Base-by-base conservation (phyloP, 208 protist species). In the Acanthamoeba castellanii region DNA sequence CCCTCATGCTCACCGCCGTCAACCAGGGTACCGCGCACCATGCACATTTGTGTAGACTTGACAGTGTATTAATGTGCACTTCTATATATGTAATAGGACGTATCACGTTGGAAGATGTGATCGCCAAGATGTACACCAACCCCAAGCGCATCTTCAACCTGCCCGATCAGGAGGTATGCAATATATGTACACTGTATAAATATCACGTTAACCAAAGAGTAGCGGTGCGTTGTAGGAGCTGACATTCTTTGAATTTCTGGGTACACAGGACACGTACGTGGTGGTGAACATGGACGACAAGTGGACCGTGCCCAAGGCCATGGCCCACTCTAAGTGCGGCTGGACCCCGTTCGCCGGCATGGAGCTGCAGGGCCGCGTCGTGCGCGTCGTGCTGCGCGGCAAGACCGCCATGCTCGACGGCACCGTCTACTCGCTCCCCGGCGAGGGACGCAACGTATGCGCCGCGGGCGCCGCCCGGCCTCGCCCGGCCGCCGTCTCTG, bases 1-100 rank as follows among this genome's bases (percentile, higher is more conserved):
- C 98, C 66, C 96, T 99, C n/a, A 96, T 99, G 94, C 96, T 99
- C 52, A 98, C 98, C 16, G 96, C 95, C 55, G 96, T 95, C 55
- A 82, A 91, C 70, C 70, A 94, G 66, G 92, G 87, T 50, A 55
- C 30, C 50, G 85, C 14, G 42, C 64, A 32, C 42, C 81, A 9
- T 72, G 8, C 92, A 95, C 42, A 90, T 94, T 42, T 20, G 16
- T n/a, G 16, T 68, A 68, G 16, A 7, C 8, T 68, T 68, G 7
- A 2, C 22, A 1, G 1, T 7, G 5, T 68, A 7, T 68, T 9
- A 68, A 8, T 68, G 2, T 68, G 16, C 3, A 20, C 8, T 0
- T 13, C 8, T 27, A 20, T 68, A 27, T 70, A 70, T 9, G 27
- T n/a, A 30, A 76, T 59, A 64, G 96, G 96, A 50, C 37, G 95